Percentiles rank a stretch among this genome's conserved stretches.
Conservation (phyloP, 1,284 basidiomycete genomes). For the Psilocybe mexicana region DNA sequence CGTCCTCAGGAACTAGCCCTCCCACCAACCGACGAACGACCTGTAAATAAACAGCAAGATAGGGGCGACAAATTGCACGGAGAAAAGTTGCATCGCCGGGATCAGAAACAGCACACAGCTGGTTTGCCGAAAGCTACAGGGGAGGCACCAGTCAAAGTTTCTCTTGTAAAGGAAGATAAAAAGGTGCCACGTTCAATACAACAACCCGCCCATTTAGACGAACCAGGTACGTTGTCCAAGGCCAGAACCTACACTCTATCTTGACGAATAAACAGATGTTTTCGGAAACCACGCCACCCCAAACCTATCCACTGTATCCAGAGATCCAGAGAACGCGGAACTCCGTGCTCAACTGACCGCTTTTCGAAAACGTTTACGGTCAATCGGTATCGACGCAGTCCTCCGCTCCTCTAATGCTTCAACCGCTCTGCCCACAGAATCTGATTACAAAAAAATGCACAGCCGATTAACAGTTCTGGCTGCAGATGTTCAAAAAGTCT, state of each 20-base stretch:
- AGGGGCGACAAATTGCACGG: not conserved
- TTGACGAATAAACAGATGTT: constrained; percentile 43
- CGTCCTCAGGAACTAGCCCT: constrained; percentile 4
- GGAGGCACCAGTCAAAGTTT: not conserved
- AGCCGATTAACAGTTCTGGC: constrained; percentile 47
- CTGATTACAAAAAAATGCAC: constrained; percentile 45
- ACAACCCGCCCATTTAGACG: not conserved
- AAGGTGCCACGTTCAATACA: not conserved
- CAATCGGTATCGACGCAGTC: constrained; percentile 58
- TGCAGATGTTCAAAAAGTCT: constrained; percentile 48
- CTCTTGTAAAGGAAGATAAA: not conserved
- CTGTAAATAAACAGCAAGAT: not conserved
- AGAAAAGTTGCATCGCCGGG: not conserved
- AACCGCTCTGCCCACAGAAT: constrained; percentile 51
- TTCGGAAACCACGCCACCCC: constrained; percentile 49
- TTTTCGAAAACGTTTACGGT: constrained; percentile 59
- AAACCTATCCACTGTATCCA: constrained; percentile 25
- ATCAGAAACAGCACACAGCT: not conserved
- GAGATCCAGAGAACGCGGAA: constrained; percentile 36
- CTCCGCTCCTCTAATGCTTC: constrained; percentile 45
- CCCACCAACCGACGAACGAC: not conserved
- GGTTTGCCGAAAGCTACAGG: not conserved
- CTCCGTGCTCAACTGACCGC: constrained; percentile 41
- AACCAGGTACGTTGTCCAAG: constrained; percentile 1
- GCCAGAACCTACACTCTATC: not conserved